Conservation (phyloP, 1,284 basidiomycete genomes). For the Trichosporon inkin region DNA sequence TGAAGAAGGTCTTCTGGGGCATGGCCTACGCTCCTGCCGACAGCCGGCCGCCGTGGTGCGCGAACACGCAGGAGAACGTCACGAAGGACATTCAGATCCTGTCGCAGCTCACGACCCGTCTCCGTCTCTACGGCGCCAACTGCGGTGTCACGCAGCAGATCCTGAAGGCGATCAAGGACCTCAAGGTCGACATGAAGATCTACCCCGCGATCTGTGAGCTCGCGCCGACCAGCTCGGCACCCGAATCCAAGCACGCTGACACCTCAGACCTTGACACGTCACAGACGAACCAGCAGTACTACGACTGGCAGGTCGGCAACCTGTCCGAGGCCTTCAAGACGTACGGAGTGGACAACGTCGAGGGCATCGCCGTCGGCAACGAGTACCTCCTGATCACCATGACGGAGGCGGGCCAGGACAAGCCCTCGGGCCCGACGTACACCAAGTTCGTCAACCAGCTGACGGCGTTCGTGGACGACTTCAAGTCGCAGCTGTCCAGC, state of each 20-base stretch:
- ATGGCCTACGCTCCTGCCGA: constrained; percentile 66
- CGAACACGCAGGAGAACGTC: constrained; percentile 21
- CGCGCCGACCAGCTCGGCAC: background rate
- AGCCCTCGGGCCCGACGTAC: constrained; percentile 32
- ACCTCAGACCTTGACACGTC: constrained; percentile 52
- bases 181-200: constrained; percentile 80
- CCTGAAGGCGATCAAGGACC: constrained; percentile 76
- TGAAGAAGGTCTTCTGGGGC: constrained; percentile 65
- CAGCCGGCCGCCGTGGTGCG: constrained; percentile 7
- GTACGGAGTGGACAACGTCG: constrained; percentile 73
- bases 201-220: constrained; percentile 70
- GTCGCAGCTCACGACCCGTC: constrained; percentile 47
- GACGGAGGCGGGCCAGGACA: constrained; percentile 38
- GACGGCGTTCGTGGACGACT: constrained; percentile 60
- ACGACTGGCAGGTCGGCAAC: constrained; percentile 60
- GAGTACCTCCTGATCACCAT: constrained; percentile 73
- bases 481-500: constrained; percentile 57
- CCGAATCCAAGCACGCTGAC: constrained; percentile 16
- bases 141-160: constrained; percentile 56
- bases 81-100: constrained; percentile 52
- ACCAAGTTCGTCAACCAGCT: constrained; percentile 54
- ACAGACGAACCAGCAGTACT: constrained; percentile 55
- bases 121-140: constrained; percentile 50
- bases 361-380: constrained; percentile 58
- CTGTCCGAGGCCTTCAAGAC: constrained; percentile 62